Evolutionary conservation across 805 yeast species (phyloP).

Genomic region (Yarrowia alimentaria): DNA sequence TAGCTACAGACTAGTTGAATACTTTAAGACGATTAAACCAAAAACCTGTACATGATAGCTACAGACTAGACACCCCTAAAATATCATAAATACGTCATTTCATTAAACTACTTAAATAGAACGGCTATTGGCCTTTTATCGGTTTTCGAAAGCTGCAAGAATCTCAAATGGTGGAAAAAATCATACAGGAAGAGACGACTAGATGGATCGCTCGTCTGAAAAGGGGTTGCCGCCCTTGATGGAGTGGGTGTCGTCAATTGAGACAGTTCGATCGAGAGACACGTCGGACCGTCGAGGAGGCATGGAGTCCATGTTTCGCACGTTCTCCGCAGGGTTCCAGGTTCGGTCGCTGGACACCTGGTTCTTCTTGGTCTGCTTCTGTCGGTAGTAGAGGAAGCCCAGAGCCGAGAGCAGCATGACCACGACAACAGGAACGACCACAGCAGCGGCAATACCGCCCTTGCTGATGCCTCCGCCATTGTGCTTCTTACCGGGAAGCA

Average conservation of each 20-base stretch:
- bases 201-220: background rate
- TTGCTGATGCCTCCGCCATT: constrained; percentile 33
- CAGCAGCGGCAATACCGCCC: constrained; percentile 43
- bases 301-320: constrained; percentile 18
- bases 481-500: constrained; percentile 34
- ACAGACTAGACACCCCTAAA: no score
- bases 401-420: constrained; percentile 36
- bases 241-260: constrained; percentile 23
- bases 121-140: background rate
- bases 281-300: constrained; percentile 25
- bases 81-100: background rate
- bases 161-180: constrained; percentile 15
- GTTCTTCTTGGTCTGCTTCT: constrained; percentile 12
- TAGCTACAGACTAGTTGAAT: no score
- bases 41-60: no score
- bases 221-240: constrained; percentile 24
- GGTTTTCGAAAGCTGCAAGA: background rate
- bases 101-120: background rate
- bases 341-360: background rate
- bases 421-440: constrained; percentile 45
- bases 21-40: no score
- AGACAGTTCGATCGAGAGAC: constrained; percentile 20
- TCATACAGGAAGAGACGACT: background rate
- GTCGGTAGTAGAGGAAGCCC: constrained; percentile 41
- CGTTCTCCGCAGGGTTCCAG: constrained; percentile 27